Evolutionary conservation across 305 asterid species (phyloP).

Genomic region (Fraxinus velutina): DNA sequence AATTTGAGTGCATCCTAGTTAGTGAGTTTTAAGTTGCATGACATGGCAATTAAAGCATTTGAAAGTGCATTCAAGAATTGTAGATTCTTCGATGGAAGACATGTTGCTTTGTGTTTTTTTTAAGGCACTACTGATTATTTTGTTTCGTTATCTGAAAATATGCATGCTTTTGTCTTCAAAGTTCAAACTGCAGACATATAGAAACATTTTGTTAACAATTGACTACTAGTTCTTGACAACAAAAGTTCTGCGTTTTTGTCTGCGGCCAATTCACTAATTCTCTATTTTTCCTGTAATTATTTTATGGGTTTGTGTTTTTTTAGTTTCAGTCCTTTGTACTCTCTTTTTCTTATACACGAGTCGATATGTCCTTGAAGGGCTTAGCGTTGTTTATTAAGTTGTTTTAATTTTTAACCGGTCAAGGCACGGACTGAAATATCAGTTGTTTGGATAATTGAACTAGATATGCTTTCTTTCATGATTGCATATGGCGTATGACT

Average conservation of each 20-base stretch:
- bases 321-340: neutral
- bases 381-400: neutral
- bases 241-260: neutral
- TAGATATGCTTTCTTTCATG: neutral
- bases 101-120: neutral
- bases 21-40: neutral
- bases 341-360: neutral
- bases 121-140: neutral
- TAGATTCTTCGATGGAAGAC: neutral
- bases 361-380: neutral
- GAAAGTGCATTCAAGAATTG: neutral
- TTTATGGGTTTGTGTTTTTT: neutral
- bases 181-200: neutral
- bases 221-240: neutral
- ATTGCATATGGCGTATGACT: neutral
- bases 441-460: neutral
- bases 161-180: neutral
- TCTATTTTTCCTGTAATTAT: neutral
- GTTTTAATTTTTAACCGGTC: neutral
- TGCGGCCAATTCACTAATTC: neutral
- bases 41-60: neutral
- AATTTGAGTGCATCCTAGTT: neutral
- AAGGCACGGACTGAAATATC: neutral
- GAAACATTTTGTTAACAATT: neutral
- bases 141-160: neutral